Conservation (phyloP, 2,329 filamentous ascomycete genomes). For the Diaporthe citriasiana region DNA sequence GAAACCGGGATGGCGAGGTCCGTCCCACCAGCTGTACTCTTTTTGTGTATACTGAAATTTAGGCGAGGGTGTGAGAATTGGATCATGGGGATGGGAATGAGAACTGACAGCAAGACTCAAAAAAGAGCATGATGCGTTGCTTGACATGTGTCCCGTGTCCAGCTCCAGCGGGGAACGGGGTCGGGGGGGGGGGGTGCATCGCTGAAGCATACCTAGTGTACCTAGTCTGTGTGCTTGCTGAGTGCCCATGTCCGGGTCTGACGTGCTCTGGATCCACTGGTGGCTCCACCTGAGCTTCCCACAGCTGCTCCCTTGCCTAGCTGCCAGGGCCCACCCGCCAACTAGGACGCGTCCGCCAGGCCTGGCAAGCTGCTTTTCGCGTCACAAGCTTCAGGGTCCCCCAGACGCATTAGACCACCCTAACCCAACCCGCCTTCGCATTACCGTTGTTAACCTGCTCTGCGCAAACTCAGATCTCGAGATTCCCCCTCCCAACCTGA, state of each 20-base stretch:
- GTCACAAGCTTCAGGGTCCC: slow-evolving; percentile 38
- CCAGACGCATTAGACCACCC: slow-evolving; percentile 19
- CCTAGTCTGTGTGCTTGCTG: neutral
- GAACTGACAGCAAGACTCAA: neutral
- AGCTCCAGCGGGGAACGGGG: too few relatives aligned
- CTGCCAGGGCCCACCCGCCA: slow-evolving; percentile 23
- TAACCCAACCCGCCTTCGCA: neutral
- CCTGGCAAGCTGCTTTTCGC: slow-evolving; percentile 32
- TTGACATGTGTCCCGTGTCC: neutral
- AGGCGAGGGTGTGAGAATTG: neutral
- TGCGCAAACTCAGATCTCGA: slow-evolving; percentile 10
- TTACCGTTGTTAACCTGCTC: neutral
- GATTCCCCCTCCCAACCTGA: neutral
- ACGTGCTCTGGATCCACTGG: neutral
- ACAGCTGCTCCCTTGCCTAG: slow-evolving; percentile 7
- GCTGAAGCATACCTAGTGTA: neutral
- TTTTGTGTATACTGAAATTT: slow-evolving; percentile 6
- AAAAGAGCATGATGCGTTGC: slow-evolving; percentile 14
- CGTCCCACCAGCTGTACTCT: neutral
- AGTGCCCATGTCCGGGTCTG: slow-evolving; percentile 10
- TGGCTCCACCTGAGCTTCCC: slow-evolving; percentile 31
- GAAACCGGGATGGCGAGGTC: neutral
- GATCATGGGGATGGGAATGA: neutral
- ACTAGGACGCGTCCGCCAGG: slow-evolving; percentile 34
- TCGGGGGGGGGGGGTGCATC: neutral